Evolutionary conservation across 768 basidiomycete species (phyloP).

Genomic region (Tephrocybe sp.): DNA sequence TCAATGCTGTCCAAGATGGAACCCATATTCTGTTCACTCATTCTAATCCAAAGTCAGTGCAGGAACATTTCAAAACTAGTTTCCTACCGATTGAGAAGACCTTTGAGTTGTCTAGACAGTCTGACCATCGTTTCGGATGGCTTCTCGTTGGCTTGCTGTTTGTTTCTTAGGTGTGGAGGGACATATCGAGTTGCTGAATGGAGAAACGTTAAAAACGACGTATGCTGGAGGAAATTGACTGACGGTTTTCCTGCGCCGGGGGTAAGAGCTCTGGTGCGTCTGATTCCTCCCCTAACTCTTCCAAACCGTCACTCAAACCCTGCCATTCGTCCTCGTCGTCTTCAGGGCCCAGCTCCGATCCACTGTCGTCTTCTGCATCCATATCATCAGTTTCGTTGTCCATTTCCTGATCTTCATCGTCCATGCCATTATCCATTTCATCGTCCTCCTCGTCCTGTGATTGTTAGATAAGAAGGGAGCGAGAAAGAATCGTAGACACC

Average conservation of each 20-base stretch:
- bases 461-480: slow-evolving; percentile 6
- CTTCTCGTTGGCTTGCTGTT: slow-evolving; percentile 22
- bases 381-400: no score
- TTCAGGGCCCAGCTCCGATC: slow-evolving; percentile 7
- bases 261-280: background rate
- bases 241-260: slow-evolving; percentile 3
- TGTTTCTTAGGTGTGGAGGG: slow-evolving; percentile 76
- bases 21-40: slow-evolving; percentile 89
- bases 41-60: slow-evolving; percentile 39
- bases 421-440: background rate
- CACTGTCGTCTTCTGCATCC: no score
- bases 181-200: slow-evolving; percentile 53
- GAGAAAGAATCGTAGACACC: slow-evolving; percentile 5
- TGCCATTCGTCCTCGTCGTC: slow-evolving; percentile 17
- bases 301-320: background rate
- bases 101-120: slow-evolving; percentile 78
- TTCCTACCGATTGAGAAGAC: slow-evolving; percentile 79
- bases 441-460: background rate
- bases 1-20: slow-evolving; percentile 75
- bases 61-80: background rate
- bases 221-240: background rate
- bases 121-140: slow-evolving; percentile 47
- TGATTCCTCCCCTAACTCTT: slow-evolving; percentile 22
- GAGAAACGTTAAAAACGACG: background rate
- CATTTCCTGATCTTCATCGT: background rate